Evolutionary conservation across 768 basidiomycete genomes (phyloP), one percentile per base, ranked within the genome.

Genomic region (Asterophora parasitica): DNA sequence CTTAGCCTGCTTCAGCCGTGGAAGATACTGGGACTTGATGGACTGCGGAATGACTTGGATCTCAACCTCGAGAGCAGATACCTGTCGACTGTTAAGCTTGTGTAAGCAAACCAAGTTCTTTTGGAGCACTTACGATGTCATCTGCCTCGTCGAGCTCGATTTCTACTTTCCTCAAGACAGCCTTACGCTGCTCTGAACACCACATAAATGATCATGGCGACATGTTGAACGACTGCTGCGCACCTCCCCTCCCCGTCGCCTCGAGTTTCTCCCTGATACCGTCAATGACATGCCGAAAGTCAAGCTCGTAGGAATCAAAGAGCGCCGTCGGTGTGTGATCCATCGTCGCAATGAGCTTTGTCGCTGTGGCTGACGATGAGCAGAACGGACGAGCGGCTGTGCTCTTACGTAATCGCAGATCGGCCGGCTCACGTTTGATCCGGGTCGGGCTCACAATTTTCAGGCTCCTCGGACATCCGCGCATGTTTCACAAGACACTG

Each of bases 61-160:
- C 65, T 96, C 93, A 34, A 93, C 78, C 65, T 95, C 92, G 75
- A 97, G 88, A 72, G 95, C 93, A 32, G 90, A 90, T 48, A 96
- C 75, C 92, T 96, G 12, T n/a, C 37, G 23, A 13, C 26, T 12
- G 13, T 17, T 33, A 15, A 7, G n/a, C 6, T 13, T 15, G 7
- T 28, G 16, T 16, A 20, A 34, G 7, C 7, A 2, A 34, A 46
- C 13, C 6, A 12, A 12, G 8, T 2, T n/a, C n/a, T 42, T 23
- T 10, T 8, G 1, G 12, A 4, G 23, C 23, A 66, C 86, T 39
- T 55, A 88, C 92, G 65, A 94, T 88, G 71, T 96, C 94, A 52
- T 94, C 92, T 0, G 92, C 93, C 60, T 95, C 94, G 58, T 96
- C 93, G 0, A 97, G 71, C 60, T 93, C 92, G 61, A 91, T 82